Conservation (phyloP, 83 land plant species). For the Picea mariana region DNA sequence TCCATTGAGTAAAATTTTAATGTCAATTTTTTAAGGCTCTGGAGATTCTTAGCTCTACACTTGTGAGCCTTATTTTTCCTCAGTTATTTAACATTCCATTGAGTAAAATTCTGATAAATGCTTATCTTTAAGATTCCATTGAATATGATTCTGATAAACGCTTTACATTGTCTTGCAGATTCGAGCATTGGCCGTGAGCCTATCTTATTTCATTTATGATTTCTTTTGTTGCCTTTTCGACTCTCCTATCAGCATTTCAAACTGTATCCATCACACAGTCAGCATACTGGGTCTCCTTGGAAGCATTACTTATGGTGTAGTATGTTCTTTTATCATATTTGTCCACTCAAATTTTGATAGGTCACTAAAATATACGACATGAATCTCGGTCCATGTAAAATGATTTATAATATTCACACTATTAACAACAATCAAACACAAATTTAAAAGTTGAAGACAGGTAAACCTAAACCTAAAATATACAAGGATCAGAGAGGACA, state of each 20-base stretch:
- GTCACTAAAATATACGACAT: background rate
- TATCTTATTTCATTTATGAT: slow-evolving; percentile 84
- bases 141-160: background rate
- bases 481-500: too few relatives aligned
- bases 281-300: slow-evolving; percentile 75
- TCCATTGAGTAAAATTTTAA: too few relatives aligned
- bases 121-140: background rate
- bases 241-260: slow-evolving; percentile 40
- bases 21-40: too few relatives aligned
- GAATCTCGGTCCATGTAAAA: background rate
- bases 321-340: slow-evolving; percentile 22
- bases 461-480: too few relatives aligned
- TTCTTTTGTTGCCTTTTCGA: slow-evolving; percentile 71
- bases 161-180: slow-evolving; percentile 45
- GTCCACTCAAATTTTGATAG: slow-evolving; percentile 5
- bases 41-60: too few relatives aligned
- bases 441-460: too few relatives aligned
- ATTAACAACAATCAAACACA: too few relatives aligned
- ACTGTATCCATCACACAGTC: slow-evolving; percentile 71
- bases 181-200: slow-evolving; percentile 57
- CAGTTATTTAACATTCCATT: too few relatives aligned
- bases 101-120: background rate
- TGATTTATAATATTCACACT: background rate
- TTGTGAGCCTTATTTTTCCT: too few relatives aligned
- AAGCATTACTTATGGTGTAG: slow-evolving; percentile 55